Evolutionary conservation across 2,329 filamentous ascomycete genomes (phyloP).

Genomic region (Fusarium nanum): DNA sequence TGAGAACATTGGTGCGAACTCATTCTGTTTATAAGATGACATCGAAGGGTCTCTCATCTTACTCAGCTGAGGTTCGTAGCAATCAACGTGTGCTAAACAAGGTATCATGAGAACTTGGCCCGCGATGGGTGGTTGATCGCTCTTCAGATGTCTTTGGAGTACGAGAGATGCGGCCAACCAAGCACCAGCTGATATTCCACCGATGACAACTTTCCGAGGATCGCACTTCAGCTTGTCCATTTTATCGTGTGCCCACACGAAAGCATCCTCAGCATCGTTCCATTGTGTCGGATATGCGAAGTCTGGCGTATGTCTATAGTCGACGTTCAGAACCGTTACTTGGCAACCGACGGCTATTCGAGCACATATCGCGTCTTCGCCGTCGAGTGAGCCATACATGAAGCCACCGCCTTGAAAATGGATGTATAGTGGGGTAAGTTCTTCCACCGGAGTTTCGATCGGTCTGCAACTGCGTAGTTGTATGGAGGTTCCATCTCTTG

Average conservation of each 20-base stretch:
- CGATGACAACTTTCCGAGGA: neutral
- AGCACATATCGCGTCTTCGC: slow-evolving; percentile 14
- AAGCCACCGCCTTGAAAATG: slow-evolving; percentile 22
- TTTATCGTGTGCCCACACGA: slow-evolving; percentile 9
- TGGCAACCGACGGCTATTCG: neutral
- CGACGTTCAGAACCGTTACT: neutral
- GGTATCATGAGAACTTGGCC: slow-evolving; percentile 17
- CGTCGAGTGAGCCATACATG: slow-evolving; percentile 10
- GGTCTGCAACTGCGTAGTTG: neutral
- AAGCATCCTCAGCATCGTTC: slow-evolving; percentile 15
- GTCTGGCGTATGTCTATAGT: slow-evolving; percentile 13
- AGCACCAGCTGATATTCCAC: slow-evolving; percentile 12
- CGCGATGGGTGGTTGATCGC: neutral
- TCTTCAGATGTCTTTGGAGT: neutral
- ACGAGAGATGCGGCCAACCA: slow-evolving; percentile 1
- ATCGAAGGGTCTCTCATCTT: slow-evolving; percentile 1
- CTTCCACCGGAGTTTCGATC: rapidly evolving
- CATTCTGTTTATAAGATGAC: slow-evolving; percentile 4
- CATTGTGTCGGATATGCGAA: slow-evolving; percentile 5
- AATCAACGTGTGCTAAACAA: neutral
- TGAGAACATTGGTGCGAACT: neutral
- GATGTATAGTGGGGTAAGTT: neutral
- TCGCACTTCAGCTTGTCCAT: neutral
- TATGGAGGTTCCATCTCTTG: neutral
- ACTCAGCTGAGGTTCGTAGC: neutral